phyloP scores from a whole-genome alignment of 1,139 yeast species.

The Yamadazyma membranifaciens region DNA sequence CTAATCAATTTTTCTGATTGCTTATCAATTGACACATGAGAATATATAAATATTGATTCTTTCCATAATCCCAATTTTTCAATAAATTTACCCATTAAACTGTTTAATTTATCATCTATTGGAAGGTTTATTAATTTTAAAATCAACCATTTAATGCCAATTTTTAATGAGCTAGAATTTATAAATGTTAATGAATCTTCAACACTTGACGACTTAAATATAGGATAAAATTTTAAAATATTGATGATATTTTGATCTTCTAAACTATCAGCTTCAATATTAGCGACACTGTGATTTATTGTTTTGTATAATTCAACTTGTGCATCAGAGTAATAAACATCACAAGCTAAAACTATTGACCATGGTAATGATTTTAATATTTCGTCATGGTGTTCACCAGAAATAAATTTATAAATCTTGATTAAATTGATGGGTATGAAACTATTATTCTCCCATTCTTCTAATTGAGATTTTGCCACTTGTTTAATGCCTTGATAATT shows the following conservation, averaged over 20 bases:
- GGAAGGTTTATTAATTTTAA: slow-evolving; percentile 38
- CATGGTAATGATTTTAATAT: slow-evolving; percentile 57
- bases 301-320: slow-evolving; percentile 44
- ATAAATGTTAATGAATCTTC: slow-evolving; percentile 11
- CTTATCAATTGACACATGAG: slow-evolving; percentile 49
- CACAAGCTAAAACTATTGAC: slow-evolving; percentile 59
- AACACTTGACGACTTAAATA: slow-evolving; percentile 7
- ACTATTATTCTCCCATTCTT: slow-evolving; percentile 56
- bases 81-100: slow-evolving; percentile 54
- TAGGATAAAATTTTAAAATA: slow-evolving; percentile 22
- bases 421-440: slow-evolving; percentile 53
- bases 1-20: slow-evolving; percentile 40
- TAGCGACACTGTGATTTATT: slow-evolving; percentile 18
- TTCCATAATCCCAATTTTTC: slow-evolving; percentile 47
- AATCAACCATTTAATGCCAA: slow-evolving; percentile 55
- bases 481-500: slow-evolving; percentile 55
- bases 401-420: slow-evolving; percentile 61
- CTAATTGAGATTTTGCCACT: slow-evolving; percentile 60
- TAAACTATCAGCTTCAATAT: slow-evolving; percentile 5
- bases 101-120: slow-evolving; percentile 40
- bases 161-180: slow-evolving; percentile 19
- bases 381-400: slow-evolving; percentile 48
- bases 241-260: slow-evolving; percentile 19
- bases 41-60: slow-evolving; percentile 60
- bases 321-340: slow-evolving; percentile 58